A percentile compares a stretch with the other conserved stretches of the same genome.
Conservation (phyloP, 306 rosid genomes). For the Coriaria nepalensis region DNA sequence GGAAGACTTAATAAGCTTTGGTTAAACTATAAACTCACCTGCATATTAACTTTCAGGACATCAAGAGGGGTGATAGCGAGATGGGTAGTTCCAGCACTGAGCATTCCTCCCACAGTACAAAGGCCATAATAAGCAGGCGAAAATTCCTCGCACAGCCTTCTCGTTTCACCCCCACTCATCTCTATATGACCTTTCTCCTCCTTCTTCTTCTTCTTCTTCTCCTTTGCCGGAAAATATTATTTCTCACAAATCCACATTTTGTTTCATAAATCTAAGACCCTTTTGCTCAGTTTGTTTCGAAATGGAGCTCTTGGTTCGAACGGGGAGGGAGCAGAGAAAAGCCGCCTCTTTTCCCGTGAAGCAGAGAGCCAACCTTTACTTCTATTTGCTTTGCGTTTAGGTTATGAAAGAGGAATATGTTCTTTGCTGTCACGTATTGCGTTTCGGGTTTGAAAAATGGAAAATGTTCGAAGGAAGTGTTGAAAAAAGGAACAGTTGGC, state of each 20-base stretch:
- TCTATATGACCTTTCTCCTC: neutral
- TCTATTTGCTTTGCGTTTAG: too few species aligned
- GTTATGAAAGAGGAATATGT: too few species aligned
- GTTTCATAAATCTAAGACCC: neutral
- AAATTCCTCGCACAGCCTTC: slow-evolving; percentile 34
- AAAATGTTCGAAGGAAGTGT: neutral
- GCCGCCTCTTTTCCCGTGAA: too few species aligned
- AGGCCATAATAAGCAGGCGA: slow-evolving; percentile 48
- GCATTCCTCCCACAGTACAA: slow-evolving; percentile 56
- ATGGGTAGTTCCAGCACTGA: slow-evolving; percentile 60
- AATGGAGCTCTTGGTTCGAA: too few species aligned
- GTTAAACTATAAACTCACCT: slow-evolving; percentile 22
- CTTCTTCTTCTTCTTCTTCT: neutral
- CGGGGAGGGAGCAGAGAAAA: too few species aligned
- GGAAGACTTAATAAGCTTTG: neutral
- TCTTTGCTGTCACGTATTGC: too few species aligned
- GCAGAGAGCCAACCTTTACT: too few species aligned
- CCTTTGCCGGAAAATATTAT: neutral
- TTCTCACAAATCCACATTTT: slow-evolving; percentile 5
- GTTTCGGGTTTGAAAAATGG: neutral
- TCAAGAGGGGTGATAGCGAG: slow-evolving; percentile 61
- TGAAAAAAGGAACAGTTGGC: slow-evolving; percentile 6
- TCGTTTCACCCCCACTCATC: slow-evolving; percentile 25
- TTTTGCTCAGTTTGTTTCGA: slow-evolving; percentile 1
- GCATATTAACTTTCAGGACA: slow-evolving; percentile 76